A percentile compares a stretch with the other conserved stretches of the same genome.
Evolutionary conservation across 169 alveolate species (phyloP).

Genomic region (Plasmodium malariae): DNA sequence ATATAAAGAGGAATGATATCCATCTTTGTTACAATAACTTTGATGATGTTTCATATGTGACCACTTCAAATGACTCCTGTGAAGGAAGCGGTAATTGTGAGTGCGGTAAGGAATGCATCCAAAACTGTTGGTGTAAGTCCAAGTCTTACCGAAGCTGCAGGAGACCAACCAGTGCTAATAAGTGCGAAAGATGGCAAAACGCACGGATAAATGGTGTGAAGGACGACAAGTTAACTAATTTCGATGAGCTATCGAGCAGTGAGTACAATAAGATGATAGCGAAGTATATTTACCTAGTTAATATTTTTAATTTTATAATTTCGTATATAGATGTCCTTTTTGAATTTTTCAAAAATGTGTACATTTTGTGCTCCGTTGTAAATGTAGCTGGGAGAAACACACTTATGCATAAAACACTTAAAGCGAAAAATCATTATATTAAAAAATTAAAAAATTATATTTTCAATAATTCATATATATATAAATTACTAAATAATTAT

Average conservation of each 20-base stretch:
- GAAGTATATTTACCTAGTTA: neutral
- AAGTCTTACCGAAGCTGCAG: too few relatives aligned
- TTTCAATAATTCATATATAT: slow-evolving; percentile 40
- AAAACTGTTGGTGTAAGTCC: too few relatives aligned
- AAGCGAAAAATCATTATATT: slow-evolving; percentile 39
- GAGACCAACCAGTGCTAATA: too few relatives aligned
- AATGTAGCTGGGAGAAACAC: slow-evolving; percentile 50
- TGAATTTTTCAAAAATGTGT: slow-evolving; percentile 30
- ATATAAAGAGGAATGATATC: too few relatives aligned
- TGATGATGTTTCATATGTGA: too few relatives aligned
- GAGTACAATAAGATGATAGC: neutral
- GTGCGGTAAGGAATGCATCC: too few relatives aligned
- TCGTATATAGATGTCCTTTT: slow-evolving; percentile 6
- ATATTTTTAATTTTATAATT: neutral
- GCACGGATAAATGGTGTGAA: too few relatives aligned
- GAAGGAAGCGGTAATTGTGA: too few relatives aligned
- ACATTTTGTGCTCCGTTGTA: slow-evolving; percentile 41
- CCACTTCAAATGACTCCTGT: too few relatives aligned
- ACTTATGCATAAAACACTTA: slow-evolving; percentile 23
- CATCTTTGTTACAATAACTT: too few relatives aligned
- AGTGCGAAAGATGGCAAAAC: too few relatives aligned
- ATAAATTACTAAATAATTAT: slow-evolving; percentile 34
- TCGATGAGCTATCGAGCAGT: neutral
- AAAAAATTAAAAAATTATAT: slow-evolving; percentile 55
- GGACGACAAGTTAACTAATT: too few relatives aligned